phyloP scores from a whole-genome alignment of 1,284 basidiomycete species.

The Austropuccinia psidii region DNA sequence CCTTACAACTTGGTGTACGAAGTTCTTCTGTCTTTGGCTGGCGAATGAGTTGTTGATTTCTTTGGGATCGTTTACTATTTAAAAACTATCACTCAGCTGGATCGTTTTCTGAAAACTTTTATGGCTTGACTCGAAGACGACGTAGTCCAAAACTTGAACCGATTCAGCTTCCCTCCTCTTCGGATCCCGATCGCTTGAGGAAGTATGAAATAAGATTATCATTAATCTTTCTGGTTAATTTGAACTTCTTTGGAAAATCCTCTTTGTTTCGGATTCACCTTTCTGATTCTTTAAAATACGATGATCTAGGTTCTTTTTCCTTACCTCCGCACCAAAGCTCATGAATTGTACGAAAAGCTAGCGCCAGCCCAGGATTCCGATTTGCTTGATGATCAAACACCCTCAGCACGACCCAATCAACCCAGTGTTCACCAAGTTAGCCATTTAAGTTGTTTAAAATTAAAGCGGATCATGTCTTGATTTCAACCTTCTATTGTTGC shows the following conservation, averaged over 20 bases:
- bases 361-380: slow-evolving; percentile 70
- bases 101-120: slow-evolving; percentile 87
- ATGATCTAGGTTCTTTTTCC: slow-evolving; percentile 67
- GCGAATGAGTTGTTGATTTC: too few relatives aligned
- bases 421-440: too few relatives aligned
- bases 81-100: slow-evolving; percentile 55
- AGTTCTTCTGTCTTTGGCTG: slow-evolving; percentile 44
- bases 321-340: slow-evolving; percentile 76
- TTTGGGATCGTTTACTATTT: background rate
- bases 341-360: slow-evolving; percentile 80
- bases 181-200: slow-evolving; percentile 60
- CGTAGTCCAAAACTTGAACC: slow-evolving; percentile 56
- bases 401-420: slow-evolving; percentile 23
- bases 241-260: slow-evolving; percentile 8
- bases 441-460: too few relatives aligned
- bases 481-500: background rate
- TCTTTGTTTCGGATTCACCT: background rate
- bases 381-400: slow-evolving; percentile 55
- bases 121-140: slow-evolving; percentile 71
- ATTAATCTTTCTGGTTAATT: slow-evolving; percentile 40
- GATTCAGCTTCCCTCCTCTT: background rate
- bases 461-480: too few relatives aligned
- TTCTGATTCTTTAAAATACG: background rate
- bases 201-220: slow-evolving; percentile 54
- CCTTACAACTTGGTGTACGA: slow-evolving; percentile 65